Evolutionary conservation across 768 basidiomycete species (phyloP).

Genomic region (Macrolepiota albuminosa): DNA sequence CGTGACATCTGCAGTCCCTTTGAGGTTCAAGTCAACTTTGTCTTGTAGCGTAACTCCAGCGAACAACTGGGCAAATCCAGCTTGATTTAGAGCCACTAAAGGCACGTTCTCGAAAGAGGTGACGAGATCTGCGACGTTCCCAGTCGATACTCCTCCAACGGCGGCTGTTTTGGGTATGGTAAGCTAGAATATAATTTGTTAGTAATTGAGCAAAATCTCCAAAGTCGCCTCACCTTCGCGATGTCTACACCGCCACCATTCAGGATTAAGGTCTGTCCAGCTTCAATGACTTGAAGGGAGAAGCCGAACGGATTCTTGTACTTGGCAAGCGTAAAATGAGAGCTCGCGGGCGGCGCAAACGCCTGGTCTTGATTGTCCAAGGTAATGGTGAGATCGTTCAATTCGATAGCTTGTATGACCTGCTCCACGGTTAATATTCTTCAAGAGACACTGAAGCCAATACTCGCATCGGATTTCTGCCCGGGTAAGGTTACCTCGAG

Average conservation of each 20-base stretch:
- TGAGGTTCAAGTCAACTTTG: constrained; percentile 41
- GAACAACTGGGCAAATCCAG: constrained; percentile 52
- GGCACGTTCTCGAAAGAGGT: constrained; percentile 54
- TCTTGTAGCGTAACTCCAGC: constrained; percentile 50
- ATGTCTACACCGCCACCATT: constrained; percentile 41
- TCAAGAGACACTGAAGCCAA: not conserved
- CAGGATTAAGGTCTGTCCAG: constrained; percentile 51
- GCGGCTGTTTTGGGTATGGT: constrained; percentile 42
- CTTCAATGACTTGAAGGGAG: constrained; percentile 56
- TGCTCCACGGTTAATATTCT: constrained; percentile 16
- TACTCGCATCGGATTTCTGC: constrained; percentile 44
- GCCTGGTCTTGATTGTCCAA: constrained; percentile 49
- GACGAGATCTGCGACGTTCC: constrained; percentile 55
- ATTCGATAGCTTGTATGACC: constrained; percentile 60
- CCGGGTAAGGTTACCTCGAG: constrained; percentile 61
- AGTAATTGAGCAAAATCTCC: not conserved
- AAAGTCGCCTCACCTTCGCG: constrained; percentile 39
- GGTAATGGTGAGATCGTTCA: constrained; percentile 52
- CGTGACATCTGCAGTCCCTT: constrained; percentile 53
- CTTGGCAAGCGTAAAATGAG: constrained; percentile 46
- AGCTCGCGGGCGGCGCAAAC: constrained; percentile 58
- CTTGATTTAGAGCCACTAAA: constrained; percentile 50
- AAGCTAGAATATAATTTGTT: constrained; percentile 31
- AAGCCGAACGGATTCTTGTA: constrained; percentile 79
- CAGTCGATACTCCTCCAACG: constrained; percentile 63